Conservation (phyloP, 2,329 filamentous ascomycete genomes). For the Fusarium sp. region DNA sequence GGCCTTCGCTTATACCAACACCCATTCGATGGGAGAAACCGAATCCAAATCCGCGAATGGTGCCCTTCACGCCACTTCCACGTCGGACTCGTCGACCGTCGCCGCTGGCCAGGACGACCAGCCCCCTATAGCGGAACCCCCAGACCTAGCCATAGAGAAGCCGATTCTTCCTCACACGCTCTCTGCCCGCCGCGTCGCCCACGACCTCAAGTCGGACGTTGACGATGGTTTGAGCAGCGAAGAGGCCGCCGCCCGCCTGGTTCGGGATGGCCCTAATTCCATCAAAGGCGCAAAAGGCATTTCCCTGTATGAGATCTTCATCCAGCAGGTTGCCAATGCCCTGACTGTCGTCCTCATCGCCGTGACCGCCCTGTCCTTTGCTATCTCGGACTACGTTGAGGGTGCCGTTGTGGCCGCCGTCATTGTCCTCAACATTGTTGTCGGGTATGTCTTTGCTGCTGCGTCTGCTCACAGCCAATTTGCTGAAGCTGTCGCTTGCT, state of each 20-base stretch:
- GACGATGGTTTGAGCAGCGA: slow-evolving; percentile 70
- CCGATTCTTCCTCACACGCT: slow-evolving; percentile 51
- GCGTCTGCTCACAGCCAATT: slow-evolving; percentile 32
- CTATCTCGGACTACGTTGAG: slow-evolving; percentile 72
- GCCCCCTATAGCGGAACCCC: slow-evolving; percentile 55
- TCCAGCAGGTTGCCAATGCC: slow-evolving; percentile 82
- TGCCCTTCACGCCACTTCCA: slow-evolving; percentile 54
- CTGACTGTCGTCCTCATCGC: slow-evolving; percentile 79
- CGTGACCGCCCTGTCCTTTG: slow-evolving; percentile 76
- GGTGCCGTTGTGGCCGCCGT: slow-evolving; percentile 71
- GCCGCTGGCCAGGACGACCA: slow-evolving; percentile 52
- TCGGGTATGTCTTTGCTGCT: slow-evolving; percentile 62
- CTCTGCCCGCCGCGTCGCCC: slow-evolving; percentile 51
- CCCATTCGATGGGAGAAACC: slow-evolving; percentile 57
- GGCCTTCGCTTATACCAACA: slow-evolving; percentile 45
- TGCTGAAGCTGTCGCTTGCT: slow-evolving; percentile 36
- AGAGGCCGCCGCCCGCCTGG: slow-evolving; percentile 73
- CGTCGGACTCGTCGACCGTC: slow-evolving; percentile 53
- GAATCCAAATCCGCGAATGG: slow-evolving; percentile 54
- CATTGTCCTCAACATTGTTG: slow-evolving; percentile 74
- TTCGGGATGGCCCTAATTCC: slow-evolving; percentile 74
- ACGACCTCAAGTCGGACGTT: slow-evolving; percentile 55
- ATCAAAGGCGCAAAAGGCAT: slow-evolving; percentile 77
- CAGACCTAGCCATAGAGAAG: slow-evolving; percentile 53
- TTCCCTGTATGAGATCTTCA: slow-evolving; percentile 79